Percentiles rank a stretch among this genome's conserved stretches.
Evolutionary conservation across 1,139 yeast genomes (phyloP).

Genomic region (Saccharomycopsis phalli): DNA sequence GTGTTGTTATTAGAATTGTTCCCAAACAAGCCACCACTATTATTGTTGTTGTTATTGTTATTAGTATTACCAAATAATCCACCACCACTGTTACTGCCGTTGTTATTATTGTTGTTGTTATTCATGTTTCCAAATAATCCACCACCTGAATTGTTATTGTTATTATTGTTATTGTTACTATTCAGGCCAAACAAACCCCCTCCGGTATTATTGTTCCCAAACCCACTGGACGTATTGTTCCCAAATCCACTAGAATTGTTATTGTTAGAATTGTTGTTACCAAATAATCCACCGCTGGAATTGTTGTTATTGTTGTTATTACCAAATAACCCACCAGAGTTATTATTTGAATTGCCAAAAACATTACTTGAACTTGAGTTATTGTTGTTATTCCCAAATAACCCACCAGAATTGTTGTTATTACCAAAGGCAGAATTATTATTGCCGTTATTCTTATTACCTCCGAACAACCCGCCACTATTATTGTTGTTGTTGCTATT

Average conservation of each 20-base stretch:
- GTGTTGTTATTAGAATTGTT: constrained; percentile 19
- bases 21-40: constrained; percentile 26
- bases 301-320: constrained; percentile 18
- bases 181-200: constrained; percentile 24
- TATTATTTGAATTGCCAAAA: constrained; percentile 20
- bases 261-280: constrained; percentile 22
- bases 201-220: constrained; percentile 21
- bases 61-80: constrained; percentile 24
- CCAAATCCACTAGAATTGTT: too few relatives aligned
- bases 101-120: constrained; percentile 14
- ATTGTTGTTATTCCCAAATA: constrained; percentile 28
- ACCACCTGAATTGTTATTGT: constrained; percentile 22
- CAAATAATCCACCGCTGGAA: constrained; percentile 30
- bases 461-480: too few relatives aligned
- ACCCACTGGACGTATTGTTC: constrained; percentile 26
- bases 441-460: not conserved
- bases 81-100: constrained; percentile 10
- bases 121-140: constrained; percentile 26
- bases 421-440: constrained; percentile 25
- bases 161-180: constrained; percentile 13
- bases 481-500: constrained; percentile 19
- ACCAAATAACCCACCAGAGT: constrained; percentile 28
- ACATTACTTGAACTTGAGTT: constrained; percentile 24
- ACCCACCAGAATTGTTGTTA: constrained; percentile 26
- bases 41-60: constrained; percentile 19